A percentile compares a stretch with the other conserved stretches of the same genome.
Conservation (phyloP, 345 rosid species). For the Salix brachista region DNA sequence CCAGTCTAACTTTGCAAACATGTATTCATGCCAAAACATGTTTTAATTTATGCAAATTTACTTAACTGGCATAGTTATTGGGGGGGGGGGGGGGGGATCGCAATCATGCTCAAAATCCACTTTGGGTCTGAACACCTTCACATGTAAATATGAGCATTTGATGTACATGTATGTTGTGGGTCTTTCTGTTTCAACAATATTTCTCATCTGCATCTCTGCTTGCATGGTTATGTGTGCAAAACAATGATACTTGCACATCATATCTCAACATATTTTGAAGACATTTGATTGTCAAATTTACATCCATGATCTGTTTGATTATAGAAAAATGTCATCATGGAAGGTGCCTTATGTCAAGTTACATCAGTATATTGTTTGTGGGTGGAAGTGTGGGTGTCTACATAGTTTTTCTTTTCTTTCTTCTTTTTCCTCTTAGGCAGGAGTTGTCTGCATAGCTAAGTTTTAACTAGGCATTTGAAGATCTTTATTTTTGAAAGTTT, state of each 20-base stretch:
- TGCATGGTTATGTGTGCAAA: background rate
- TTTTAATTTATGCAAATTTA: background rate
- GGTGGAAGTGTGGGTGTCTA: background rate
- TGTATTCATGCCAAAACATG: background rate
- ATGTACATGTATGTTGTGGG: background rate
- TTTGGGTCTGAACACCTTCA: background rate
- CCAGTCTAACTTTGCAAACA: background rate
- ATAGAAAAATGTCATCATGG: background rate
- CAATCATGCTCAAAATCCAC: background rate
- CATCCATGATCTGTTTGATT: background rate
- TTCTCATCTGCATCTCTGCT: background rate
- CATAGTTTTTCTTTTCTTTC: background rate
- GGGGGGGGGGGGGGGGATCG: background rate
- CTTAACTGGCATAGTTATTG: background rate
- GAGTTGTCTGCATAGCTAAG: background rate
- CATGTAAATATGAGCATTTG: background rate
- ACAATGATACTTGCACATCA: background rate
- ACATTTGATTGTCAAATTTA: background rate
- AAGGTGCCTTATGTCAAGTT: background rate
- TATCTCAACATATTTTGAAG: background rate
- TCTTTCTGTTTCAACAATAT: background rate
- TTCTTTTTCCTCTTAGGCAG: background rate
- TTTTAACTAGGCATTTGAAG: background rate
- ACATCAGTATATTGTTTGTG: background rate
- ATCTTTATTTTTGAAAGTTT: background rate